Base-by-base conservation (phyloP, 2,329 filamentous ascomycete species). In the Kalaharituber pfeilii region DNA sequence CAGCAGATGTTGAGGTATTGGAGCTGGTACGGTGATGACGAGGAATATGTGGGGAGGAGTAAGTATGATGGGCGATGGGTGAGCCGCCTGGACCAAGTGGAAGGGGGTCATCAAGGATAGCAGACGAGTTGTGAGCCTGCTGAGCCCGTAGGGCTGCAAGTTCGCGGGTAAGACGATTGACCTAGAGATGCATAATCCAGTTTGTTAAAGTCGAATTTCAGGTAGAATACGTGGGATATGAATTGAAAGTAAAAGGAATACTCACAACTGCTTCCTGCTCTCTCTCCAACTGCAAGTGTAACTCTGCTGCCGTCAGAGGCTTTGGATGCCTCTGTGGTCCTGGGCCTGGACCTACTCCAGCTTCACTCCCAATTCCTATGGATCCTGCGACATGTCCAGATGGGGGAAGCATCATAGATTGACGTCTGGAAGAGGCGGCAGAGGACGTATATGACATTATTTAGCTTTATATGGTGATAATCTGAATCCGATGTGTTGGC, bases 221-320 rank as follows among this genome's bases (percentile, higher is more conserved):
- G 24, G 22, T 36, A 36, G 9, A 36, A 47, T 47, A 26, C 9
- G 33, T 33, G 13, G 5, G 18, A 9, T 28, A 52, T n/a, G 33
- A 42, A 33, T 27, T 51, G n/a, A 13, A 9, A 6, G 20, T 9
- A 22, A 7, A 24, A 26, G 36, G 28, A 22, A 22, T 30, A 71
- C 79, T 60, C 74, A 89, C 87, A 64, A 95, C 82, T 30, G 86
- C 84, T 69, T 96, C 89, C 64, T 95, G 88, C 67, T 95, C 89
- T 68, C 93, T 89, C 69, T 96, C 89, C 24, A 94, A 74, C 70
- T 94, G 79, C 57, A 84, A 74, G 67, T 95, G 87, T 57, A 96
- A 74, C 67, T 95, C 88, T 2, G 86, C 84, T 1, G 86, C 81
- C 0, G 88, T 95, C 67, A 95, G 71, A 2, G 88, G 87, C 28